Conservation (phyloP, 2,329 filamentous ascomycete genomes). For the Colletotrichum abscissum region DNA sequence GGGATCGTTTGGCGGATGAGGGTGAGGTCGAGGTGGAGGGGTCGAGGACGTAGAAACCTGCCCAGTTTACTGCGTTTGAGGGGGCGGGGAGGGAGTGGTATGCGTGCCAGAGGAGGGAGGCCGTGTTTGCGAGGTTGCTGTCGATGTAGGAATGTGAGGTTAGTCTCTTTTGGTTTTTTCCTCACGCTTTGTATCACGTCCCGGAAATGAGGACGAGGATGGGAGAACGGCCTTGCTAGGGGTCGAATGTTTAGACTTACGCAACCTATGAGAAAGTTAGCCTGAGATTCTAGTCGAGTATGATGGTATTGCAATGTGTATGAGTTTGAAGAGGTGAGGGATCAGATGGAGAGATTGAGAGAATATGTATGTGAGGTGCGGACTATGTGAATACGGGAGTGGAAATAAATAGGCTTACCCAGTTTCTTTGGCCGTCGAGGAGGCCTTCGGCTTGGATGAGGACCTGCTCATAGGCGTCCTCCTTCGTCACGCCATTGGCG, state of each 20-base stretch:
- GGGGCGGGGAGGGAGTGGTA: constrained; percentile 78
- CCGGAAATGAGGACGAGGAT: no score
- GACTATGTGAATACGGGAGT: no score
- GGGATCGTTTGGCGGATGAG: constrained; percentile 51
- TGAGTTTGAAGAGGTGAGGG: no score
- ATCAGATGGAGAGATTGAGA: no score
- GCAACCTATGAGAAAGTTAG: no score
- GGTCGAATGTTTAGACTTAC: no score
- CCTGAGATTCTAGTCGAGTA: no score
- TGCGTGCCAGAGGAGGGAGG: constrained; percentile 83
- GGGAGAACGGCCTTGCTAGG: no score
- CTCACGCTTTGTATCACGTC: no score
- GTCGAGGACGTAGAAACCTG: constrained; percentile 81
- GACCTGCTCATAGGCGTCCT: constrained; percentile 80
- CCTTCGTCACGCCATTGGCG: constrained; percentile 72
- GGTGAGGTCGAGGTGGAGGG: constrained; percentile 43
- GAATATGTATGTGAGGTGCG: no score
- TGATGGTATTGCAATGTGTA: no score
- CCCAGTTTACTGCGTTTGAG: constrained; percentile 80
- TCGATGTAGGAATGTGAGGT: not conserved
- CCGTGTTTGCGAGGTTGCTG: constrained; percentile 81
- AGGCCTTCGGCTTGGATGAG: constrained; percentile 76
- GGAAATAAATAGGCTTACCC: constrained; percentile 61
- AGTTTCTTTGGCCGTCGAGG: constrained; percentile 80
- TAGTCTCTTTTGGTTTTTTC: not conserved